Percentiles rank a stretch among this genome's conserved stretches.
These are phyloP conservation scores for Ophiostoma triangulosporum DNA, from an alignment of 2,329 filamentous ascomycete genomes.

Conservation along the genomic window DNA sequence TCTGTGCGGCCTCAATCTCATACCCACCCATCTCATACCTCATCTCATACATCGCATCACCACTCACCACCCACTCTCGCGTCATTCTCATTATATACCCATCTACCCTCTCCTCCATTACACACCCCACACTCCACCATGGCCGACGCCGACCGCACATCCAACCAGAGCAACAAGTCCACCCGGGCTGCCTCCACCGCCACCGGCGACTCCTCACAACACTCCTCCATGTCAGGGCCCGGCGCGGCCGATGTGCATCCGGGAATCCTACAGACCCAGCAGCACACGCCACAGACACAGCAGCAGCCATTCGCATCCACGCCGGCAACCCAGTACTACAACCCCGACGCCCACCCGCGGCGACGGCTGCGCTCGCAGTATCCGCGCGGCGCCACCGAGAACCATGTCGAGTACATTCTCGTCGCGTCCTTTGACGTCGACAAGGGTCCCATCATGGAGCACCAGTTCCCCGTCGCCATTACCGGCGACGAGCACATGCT, in stretches of 20 bases:
- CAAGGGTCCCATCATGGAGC: constrained; percentile 91
- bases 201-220: constrained; percentile 39
- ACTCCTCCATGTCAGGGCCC: constrained; percentile 40
- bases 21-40: no score
- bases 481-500: constrained; percentile 97
- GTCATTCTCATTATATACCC: no score
- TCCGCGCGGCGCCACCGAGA: constrained; percentile 59
- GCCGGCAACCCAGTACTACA: constrained; percentile 31
- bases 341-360: constrained; percentile 36
- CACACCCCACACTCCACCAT: neutral
- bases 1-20: no score
- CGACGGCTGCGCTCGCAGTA: constrained; percentile 60
- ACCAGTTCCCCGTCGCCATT: constrained; percentile 89
- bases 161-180: constrained; percentile 45
- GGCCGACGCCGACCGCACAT: constrained; percentile 33
- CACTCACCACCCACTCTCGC: neutral
- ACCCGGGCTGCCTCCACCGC: constrained; percentile 41
- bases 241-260: no score
- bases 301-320: neutral
- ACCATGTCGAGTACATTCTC: constrained; percentile 97
- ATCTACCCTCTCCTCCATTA: neutral
- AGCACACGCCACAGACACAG: neutral
- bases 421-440: constrained; percentile 97
- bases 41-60: no score
- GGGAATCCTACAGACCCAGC: no score